Base-by-base conservation (phyloP, 176 grass and related monocot genomes). In the Thinopyrum elongatum region DNA sequence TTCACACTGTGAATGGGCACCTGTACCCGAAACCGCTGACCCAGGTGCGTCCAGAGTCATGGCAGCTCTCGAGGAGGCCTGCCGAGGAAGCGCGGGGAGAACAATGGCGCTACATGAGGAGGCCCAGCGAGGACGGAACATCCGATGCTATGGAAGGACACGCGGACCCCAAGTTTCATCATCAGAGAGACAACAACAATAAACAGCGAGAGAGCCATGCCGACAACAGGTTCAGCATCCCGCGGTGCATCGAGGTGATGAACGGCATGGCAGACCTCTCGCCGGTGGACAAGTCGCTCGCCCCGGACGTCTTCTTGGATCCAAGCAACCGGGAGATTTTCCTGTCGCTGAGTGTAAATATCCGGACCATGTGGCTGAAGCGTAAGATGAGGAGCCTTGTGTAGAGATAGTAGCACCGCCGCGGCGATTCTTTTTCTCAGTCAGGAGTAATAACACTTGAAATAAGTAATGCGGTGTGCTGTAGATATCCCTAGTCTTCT, bases 331-430 rank as follows among this genome's bases (percentile, higher is more conserved):
- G 91, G 21, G 91, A 93, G 77, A 93, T 93, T 59, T 93, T 93
- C 78, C 85, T 93, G 33, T 90, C 91, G 9, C 71, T 93, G 42
- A 66, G 63, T 87, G 80, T 84, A 81, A 88, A 90, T 90, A 81
- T 93, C 76, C 88, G 91, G 72, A 77, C 85, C 71, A 82, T 93
- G 65, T 93, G 91, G 91, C 85, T 93, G 85, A 93, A 65, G 77
- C 91, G 91, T 41, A 90, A 90, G 84, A 90, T 93, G 77, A 87
- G 87, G 78, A 87, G 34, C 77, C 70, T 93, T 55, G 80, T 85
- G 64, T 90, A 93, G 91, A 41, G 85, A 26, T 12, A 46, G 23
- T 78, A 85, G 80, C 23, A 31, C 62, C 57, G 16, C 41, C 9
- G 7, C 14, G 7, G 60, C 53, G 19, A 58, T 58, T 58, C 53